These are phyloP conservation scores for Boletus semigastroideus DNA, from an alignment of 1,284 basidiomycete species.

Conservation along the genomic window DNA sequence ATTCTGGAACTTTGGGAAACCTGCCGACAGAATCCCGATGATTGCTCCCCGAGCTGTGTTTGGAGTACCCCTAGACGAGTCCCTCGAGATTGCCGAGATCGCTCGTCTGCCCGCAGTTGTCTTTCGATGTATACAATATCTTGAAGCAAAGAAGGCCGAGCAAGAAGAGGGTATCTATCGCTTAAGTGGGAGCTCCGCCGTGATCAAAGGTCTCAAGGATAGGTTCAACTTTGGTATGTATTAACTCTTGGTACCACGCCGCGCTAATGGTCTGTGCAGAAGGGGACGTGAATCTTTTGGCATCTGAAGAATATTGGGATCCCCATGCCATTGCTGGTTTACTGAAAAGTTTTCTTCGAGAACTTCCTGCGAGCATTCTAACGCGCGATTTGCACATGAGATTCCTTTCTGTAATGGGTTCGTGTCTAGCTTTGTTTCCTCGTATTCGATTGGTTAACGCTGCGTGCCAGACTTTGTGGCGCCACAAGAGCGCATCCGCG, in stretches of 20 bases:
- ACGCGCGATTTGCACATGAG: constrained; percentile 88
- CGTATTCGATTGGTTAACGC: constrained; percentile 8
- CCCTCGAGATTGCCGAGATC: constrained; percentile 85
- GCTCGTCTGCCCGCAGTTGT: constrained; percentile 92
- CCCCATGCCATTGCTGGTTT: constrained; percentile 93
- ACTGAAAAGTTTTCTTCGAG: constrained; percentile 87
- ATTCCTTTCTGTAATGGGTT: constrained; percentile 91
- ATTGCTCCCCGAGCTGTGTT: constrained; percentile 78
- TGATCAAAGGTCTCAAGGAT: constrained; percentile 92
- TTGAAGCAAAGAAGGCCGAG: constrained; percentile 89
- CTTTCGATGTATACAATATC: constrained; percentile 89
- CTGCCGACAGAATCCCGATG: constrained; percentile 43
- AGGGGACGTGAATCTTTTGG: constrained; percentile 87
- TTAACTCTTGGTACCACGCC: constrained; percentile 7
- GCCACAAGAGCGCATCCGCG: constrained; percentile 82
- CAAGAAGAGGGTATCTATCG: constrained; percentile 98
- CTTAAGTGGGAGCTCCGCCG: constrained; percentile 88
- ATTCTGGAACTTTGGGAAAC: constrained; percentile 83
- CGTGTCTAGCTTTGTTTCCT: constrained; percentile 32
- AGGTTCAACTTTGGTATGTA: constrained; percentile 83
- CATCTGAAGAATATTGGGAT: constrained; percentile 89
- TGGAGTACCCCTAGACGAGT: constrained; percentile 85
- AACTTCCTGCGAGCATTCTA: constrained; percentile 86
- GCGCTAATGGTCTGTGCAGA: constrained; percentile 46
- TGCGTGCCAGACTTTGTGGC: constrained; percentile 74